Conservation (phyloP, 768 basidiomycete genomes). For the Calocybe cyanea region DNA sequence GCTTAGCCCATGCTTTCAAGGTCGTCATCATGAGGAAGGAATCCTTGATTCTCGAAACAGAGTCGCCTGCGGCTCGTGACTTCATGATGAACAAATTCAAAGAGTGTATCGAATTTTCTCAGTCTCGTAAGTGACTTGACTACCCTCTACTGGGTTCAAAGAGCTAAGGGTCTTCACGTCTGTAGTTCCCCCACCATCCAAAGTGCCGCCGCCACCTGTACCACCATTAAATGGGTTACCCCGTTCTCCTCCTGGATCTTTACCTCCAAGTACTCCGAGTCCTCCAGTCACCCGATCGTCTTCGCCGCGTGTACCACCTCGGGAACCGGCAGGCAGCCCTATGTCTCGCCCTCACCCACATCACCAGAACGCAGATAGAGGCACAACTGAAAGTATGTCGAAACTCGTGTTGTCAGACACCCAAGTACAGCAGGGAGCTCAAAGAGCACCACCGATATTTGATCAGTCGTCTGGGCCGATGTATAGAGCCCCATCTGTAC, state of each 20-base stretch:
- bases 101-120: constrained; percentile 83
- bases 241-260: constrained; percentile 14
- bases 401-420: constrained; percentile 22
- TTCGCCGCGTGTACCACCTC: constrained; percentile 6
- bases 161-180: neutral
- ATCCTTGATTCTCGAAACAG: constrained; percentile 60
- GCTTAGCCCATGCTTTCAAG: constrained; percentile 64
- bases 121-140: constrained; percentile 51
- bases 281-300: constrained; percentile 6
- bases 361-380: constrained; percentile 13
- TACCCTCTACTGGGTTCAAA: neutral
- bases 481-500: constrained; percentile 18
- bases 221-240: constrained; percentile 40
- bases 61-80: constrained; percentile 57
- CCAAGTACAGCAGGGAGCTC: constrained; percentile 25
- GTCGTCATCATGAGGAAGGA: constrained; percentile 90
- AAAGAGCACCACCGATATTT: constrained; percentile 21
- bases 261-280: constrained; percentile 6
- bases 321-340: constrained; percentile 1
- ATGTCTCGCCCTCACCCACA: constrained; percentile 12
- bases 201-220: constrained; percentile 66
- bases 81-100: constrained; percentile 64
- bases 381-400: constrained; percentile 16
- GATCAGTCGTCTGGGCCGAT: constrained; percentile 17
- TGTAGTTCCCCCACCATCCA: constrained; percentile 54